phyloP scores from a whole-genome alignment of 352 stramenopile genomes.

The Phytopythium aichiense region DNA sequence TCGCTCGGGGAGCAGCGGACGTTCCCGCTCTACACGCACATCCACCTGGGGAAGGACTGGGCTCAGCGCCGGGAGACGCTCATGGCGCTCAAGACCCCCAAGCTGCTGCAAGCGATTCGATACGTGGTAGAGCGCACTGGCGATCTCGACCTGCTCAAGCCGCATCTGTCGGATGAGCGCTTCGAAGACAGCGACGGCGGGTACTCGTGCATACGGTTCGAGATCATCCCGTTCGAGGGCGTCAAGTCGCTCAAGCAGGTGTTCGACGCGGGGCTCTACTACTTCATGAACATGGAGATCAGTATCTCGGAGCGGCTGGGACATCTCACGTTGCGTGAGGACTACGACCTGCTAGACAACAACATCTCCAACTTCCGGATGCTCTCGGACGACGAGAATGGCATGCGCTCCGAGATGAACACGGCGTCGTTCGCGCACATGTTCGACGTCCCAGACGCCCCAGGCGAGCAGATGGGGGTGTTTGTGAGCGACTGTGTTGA shows the following conservation, averaged over 20 bases:
- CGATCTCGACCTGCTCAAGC: constrained; percentile 4
- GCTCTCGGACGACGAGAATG: constrained; percentile 12
- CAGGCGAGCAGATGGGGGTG: constrained; percentile 18
- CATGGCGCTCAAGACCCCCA: constrained; percentile 12
- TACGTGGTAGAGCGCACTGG: constrained; percentile 18
- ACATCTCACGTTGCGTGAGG: constrained; percentile 26
- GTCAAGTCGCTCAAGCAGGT: constrained; percentile 26
- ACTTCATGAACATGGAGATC: constrained; percentile 42
- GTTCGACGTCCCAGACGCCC: constrained; percentile 11
- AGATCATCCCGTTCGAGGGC: constrained; percentile 19
- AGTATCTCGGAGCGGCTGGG: constrained; percentile 31
- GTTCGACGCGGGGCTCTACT: constrained; percentile 32
- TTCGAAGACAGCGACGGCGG: constrained; percentile 23
- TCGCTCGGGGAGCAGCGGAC: constrained; percentile 16
- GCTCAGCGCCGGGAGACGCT: constrained; percentile 12
- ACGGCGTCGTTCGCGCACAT: constrained; percentile 17
- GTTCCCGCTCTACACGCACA: constrained; percentile 16
- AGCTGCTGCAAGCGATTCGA: constrained; percentile 16
- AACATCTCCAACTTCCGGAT: constrained; percentile 24
- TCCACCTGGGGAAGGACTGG: constrained; percentile 17
- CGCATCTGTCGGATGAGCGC: constrained; percentile 12
- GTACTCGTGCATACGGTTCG: constrained; percentile 17
- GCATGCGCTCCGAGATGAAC: constrained; percentile 21
- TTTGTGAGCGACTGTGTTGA: constrained; percentile 26
- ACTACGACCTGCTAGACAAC: constrained; percentile 19